phyloP scores from a whole-genome alignment of 495 filamentous ascomycete species.

The Penicillium cosmopolitanum region DNA sequence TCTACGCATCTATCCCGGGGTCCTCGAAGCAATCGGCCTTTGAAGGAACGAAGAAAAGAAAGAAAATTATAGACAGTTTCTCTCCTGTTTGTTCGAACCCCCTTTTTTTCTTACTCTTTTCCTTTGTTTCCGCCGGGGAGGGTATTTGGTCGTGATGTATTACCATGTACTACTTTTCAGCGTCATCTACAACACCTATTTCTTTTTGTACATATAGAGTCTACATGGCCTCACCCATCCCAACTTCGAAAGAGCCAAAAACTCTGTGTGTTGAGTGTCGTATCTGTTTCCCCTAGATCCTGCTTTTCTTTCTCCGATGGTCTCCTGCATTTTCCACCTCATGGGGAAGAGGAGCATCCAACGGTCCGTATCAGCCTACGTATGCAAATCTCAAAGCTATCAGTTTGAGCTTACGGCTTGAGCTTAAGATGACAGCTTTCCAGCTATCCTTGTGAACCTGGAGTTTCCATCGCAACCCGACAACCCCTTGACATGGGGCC shows the following conservation, averaged over 20 bases:
- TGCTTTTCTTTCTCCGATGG: constrained; percentile 9
- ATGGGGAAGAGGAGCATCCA: neutral
- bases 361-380: constrained; percentile 1
- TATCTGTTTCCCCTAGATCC: constrained; percentile 20
- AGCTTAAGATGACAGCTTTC: neutral
- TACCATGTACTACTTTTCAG: constrained; percentile 47
- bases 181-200: constrained; percentile 42
- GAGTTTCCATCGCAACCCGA: neutral
- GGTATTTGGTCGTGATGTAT: constrained; percentile 43
- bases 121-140: constrained; percentile 33
- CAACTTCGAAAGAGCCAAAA: constrained; percentile 40
- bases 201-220: constrained; percentile 53
- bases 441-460: neutral
- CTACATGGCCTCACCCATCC: constrained; percentile 41
- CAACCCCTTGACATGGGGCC: neutral
- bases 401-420: neutral
- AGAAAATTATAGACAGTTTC: constrained; percentile 24
- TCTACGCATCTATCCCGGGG: constrained; percentile 8
- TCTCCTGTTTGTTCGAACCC: constrained; percentile 12
- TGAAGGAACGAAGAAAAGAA: constrained; percentile 23
- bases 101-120: constrained; percentile 15
- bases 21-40: constrained; percentile 15
- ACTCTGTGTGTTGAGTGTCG: constrained; percentile 41
- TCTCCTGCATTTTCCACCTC: constrained; percentile 1
- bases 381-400: neutral